Evolutionary conservation across 768 basidiomycete genomes (phyloP), one percentile per base, ranked within the genome.

Genomic region (Phanerochaete carnosa): DNA sequence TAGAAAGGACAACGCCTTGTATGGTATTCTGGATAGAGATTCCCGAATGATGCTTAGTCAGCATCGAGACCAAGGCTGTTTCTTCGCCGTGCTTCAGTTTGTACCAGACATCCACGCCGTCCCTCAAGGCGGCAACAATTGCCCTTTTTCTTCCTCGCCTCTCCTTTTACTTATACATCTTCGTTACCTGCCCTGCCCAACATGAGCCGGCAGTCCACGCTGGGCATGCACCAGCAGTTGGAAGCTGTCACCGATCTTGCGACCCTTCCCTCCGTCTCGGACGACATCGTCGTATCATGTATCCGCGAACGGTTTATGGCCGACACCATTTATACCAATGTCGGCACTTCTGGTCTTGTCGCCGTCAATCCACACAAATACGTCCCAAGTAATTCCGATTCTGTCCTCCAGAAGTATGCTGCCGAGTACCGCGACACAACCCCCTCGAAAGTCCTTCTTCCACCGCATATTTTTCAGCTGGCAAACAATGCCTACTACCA

Each of bases 321-420:
- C 2, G 93, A 94, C 77, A 81, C 76, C 65, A 87, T 92, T 66
- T 94, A 94, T 76, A 92, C 93, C 50, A 77, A 67, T 66, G 69
- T 94, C 64, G 89, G 91, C 52, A 77, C 89, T 5, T 86, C 86
- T 29, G 80, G 81, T 8, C 77, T 97, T 65, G 87, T 98, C 63
- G 90, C 90, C 30, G 80, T 98, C 66, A 98, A 98, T 74, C 95
- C 95, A 0, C 91, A 95, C 79, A 95, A 95, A 73, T 94, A 92
- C 66, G 82, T 96, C 45, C 64, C 88, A 19, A 84, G 85, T 57
- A 96, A 93, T 67, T 85, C 90, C 64, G 95, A 98, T 76, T 84
- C 89, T 0, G 75, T 91, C 32, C 76, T 98, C 30, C 84, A 92
- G 73, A 89, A 91, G 71, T 97, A 97, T 70, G 89, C 92, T 2